phyloP scores from a whole-genome alignment of 495 filamentous ascomycete species.

The Penicillium angulare region DNA sequence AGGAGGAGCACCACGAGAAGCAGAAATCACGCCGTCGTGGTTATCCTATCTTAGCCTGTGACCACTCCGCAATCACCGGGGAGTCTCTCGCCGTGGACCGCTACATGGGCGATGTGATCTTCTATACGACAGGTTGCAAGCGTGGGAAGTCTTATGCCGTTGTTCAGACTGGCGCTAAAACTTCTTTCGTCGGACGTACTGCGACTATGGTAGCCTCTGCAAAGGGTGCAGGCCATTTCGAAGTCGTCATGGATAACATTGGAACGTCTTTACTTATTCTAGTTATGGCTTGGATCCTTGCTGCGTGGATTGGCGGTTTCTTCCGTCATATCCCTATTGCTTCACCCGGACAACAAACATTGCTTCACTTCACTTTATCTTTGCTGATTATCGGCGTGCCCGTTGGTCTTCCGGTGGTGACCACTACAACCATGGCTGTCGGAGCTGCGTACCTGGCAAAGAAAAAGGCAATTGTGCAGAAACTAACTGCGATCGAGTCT shows the following conservation, averaged over 20 bases:
- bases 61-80: constrained; percentile 74
- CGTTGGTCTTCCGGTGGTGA: constrained; percentile 93
- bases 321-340: constrained; percentile 65
- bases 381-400: constrained; percentile 93
- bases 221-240: constrained; percentile 70
- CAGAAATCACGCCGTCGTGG: constrained; percentile 34
- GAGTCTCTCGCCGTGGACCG: constrained; percentile 73
- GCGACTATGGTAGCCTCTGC: constrained; percentile 66
- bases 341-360: constrained; percentile 51
- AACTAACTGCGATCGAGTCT: constrained; percentile 92
- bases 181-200: constrained; percentile 68
- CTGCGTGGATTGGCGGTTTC: constrained; percentile 72
- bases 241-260: constrained; percentile 75
- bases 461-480: constrained; percentile 96
- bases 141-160: constrained; percentile 69
- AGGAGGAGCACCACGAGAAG: constrained; percentile 11
- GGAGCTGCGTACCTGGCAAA: constrained; percentile 91
- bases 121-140: constrained; percentile 74
- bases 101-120: constrained; percentile 66
- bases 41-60: constrained; percentile 60
- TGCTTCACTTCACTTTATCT: constrained; percentile 67
- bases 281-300: constrained; percentile 66
- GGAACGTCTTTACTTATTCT: constrained; percentile 66
- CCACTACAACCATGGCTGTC: constrained; percentile 95
- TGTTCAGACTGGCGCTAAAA: constrained; percentile 57